These are phyloP conservation scores for Colletotrichum sidae DNA, from an alignment of 2,329 filamentous ascomycete genomes.

Conservation along the genomic window DNA sequence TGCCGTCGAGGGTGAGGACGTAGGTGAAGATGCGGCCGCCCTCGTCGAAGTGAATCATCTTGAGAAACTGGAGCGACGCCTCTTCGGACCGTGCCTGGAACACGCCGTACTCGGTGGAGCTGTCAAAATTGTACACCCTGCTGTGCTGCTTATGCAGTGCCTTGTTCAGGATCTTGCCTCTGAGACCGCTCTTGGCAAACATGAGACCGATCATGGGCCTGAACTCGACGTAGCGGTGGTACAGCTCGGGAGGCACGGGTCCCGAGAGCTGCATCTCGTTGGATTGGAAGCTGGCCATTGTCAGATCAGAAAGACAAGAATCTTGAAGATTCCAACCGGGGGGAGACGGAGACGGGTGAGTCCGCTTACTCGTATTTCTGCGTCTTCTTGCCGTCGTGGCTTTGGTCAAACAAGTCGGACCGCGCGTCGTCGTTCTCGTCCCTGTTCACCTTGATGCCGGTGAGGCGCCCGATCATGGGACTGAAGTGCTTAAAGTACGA, in stretches of 20 bases:
- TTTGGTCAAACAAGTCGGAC: slow-evolving; percentile 40
- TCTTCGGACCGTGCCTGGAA: slow-evolving; percentile 76
- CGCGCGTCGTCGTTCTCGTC: slow-evolving; percentile 63
- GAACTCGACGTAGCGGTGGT: slow-evolving; percentile 95
- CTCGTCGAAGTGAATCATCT: slow-evolving; percentile 87
- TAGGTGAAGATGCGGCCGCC: slow-evolving; percentile 92
- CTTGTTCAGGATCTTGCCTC: slow-evolving; percentile 83
- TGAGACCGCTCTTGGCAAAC: slow-evolving; percentile 82
- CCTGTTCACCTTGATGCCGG: slow-evolving; percentile 76
- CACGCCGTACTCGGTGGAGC: slow-evolving; percentile 76
- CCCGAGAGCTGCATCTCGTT: slow-evolving; percentile 90
- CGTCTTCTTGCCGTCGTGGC: slow-evolving; percentile 60
- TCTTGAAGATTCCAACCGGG: neutral
- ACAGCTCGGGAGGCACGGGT: slow-evolving; percentile 82
- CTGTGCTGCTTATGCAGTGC: slow-evolving; percentile 91
- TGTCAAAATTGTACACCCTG: slow-evolving; percentile 90
- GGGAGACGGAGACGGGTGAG: neutral
- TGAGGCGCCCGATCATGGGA: slow-evolving; percentile 85
- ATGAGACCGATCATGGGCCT: slow-evolving; percentile 89
- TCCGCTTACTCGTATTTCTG: slow-evolving; percentile 80
- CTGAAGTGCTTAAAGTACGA: slow-evolving; percentile 87
- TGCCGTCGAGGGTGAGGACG: slow-evolving; percentile 86
- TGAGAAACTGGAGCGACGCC: slow-evolving; percentile 83
- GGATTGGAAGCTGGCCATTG: slow-evolving; percentile 80
- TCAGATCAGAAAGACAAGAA: slow-evolving; percentile 12